Evolutionary conservation across 2,329 filamentous ascomycete genomes (phyloP).

Genomic region (Coleophoma eucalyptorum): DNA sequence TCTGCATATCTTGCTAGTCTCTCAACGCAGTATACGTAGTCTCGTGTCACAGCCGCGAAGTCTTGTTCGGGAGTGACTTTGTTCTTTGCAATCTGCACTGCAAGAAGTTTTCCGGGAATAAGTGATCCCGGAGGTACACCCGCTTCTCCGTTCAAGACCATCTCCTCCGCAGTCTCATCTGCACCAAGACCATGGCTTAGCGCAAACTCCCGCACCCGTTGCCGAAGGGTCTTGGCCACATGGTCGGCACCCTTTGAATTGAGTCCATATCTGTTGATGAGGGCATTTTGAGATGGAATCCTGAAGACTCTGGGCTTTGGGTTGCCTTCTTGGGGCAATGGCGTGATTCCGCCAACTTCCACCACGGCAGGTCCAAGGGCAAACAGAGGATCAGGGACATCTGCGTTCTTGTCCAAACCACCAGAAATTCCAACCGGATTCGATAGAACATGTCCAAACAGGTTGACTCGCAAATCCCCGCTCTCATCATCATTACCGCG

Average conservation of each 20-base stretch:
- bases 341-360: constrained; percentile 88
- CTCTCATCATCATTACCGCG: constrained; percentile 44
- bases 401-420: constrained; percentile 90
- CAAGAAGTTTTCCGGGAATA: constrained; percentile 69
- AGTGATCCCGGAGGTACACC: constrained; percentile 82
- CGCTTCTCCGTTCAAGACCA: constrained; percentile 73
- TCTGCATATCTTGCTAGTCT: constrained; percentile 85
- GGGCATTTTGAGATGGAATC: constrained; percentile 73
- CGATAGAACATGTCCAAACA: constrained; percentile 73
- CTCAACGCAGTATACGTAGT: constrained; percentile 87
- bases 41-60: constrained; percentile 73
- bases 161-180: constrained; percentile 59
- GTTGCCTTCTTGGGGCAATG: constrained; percentile 84
- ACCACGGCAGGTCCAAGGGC: constrained; percentile 82
- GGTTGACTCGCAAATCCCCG: constrained; percentile 39
- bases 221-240: constrained; percentile 74
- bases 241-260: constrained; percentile 88
- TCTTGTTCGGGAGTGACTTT: constrained; percentile 85
- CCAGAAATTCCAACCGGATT: constrained; percentile 96
- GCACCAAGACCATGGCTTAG: constrained; percentile 63
- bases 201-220: constrained; percentile 75
- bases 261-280: constrained; percentile 95
- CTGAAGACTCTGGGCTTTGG: constrained; percentile 85
- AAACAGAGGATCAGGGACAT: constrained; percentile 81
- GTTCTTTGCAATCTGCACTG: constrained; percentile 96